Conservation (phyloP, 768 basidiomycete genomes). For the Lentinula lateritia region DNA sequence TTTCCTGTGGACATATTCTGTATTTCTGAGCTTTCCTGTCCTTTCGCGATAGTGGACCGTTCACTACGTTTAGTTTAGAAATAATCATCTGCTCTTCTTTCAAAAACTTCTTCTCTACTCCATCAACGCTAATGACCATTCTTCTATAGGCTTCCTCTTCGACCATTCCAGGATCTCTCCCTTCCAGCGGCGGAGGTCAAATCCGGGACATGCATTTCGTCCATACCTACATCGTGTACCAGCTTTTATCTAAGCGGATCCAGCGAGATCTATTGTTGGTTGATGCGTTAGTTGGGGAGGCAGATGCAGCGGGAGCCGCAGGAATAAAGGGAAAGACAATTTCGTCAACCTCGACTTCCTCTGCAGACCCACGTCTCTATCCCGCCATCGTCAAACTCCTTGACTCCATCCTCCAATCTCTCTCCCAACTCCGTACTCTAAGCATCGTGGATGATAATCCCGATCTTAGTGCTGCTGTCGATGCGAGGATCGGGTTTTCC, state of each 20-base stretch:
- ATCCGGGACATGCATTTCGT: slow-evolving; percentile 77
- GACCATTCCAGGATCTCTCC: neutral
- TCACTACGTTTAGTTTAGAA: too few relatives aligned
- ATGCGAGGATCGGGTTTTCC: slow-evolving; percentile 68
- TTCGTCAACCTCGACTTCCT: slow-evolving; percentile 5
- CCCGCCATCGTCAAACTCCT: slow-evolving; percentile 86
- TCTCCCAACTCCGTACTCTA: slow-evolving; percentile 78
- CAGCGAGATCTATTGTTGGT: slow-evolving; percentile 84
- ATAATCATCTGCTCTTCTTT: too few relatives aligned
- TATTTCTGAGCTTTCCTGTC: too few relatives aligned
- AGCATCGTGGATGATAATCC: slow-evolving; percentile 86
- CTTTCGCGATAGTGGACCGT: too few relatives aligned
- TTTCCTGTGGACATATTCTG: too few relatives aligned
- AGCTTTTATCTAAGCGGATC: slow-evolving; percentile 81
- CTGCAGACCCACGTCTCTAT: slow-evolving; percentile 62
- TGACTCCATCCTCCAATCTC: slow-evolving; percentile 79
- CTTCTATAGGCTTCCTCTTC: neutral
- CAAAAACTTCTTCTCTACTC: neutral
- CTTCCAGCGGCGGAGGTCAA: slow-evolving; percentile 33
- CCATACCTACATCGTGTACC: slow-evolving; percentile 83
- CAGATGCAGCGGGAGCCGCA: slow-evolving; percentile 14
- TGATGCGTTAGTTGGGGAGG: slow-evolving; percentile 46
- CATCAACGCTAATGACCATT: neutral
- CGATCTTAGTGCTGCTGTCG: slow-evolving; percentile 73
- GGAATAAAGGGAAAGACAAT: neutral